These are phyloP conservation scores for Arthrobotrys iridis DNA, from an alignment of 2,329 filamentous ascomycete species.

Conservation along the genomic window DNA sequence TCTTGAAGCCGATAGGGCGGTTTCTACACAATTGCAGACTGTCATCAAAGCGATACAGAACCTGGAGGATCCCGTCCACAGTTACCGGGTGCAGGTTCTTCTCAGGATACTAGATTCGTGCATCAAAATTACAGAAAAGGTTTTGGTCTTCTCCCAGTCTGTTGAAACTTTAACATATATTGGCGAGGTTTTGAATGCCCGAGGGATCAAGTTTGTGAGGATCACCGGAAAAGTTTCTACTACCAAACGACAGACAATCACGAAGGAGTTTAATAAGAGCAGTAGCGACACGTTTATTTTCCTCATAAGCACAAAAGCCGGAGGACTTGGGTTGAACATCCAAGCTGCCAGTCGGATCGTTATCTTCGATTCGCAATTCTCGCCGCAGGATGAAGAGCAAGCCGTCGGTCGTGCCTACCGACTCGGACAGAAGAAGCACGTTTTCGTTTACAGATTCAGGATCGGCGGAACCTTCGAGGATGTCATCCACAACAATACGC, in stretches of 20 bases:
- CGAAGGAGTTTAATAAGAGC: conserved; percentile 74
- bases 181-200: neutral
- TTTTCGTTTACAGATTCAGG: conserved; percentile 85
- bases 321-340: conserved; percentile 85
- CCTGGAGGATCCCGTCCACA: conserved; percentile 64
- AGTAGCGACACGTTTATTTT: conserved; percentile 68
- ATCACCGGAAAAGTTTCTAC: conserved; percentile 75
- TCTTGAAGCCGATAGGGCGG: conserved; percentile 55
- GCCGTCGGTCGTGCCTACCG: conserved; percentile 87
- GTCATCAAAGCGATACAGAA: conserved; percentile 35
- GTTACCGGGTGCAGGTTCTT: conserved; percentile 76
- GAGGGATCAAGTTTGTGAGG: conserved; percentile 65
- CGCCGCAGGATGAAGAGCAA: conserved; percentile 83
- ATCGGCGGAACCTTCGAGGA: conserved; percentile 82
- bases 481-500: conserved; percentile 74
- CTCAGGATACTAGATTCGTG: conserved; percentile 75
- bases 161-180: conserved; percentile 65
- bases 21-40: conserved; percentile 6
- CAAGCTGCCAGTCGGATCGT: conserved; percentile 84
- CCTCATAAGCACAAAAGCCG: conserved; percentile 83
- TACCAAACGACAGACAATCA: conserved; percentile 69
- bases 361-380: conserved; percentile 84
- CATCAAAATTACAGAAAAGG: conserved; percentile 72
- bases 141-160: conserved; percentile 82
- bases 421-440: conserved; percentile 80